Percentiles rank a stretch among this genome's conserved stretches.
Evolutionary conservation across 1,139 yeast genomes (phyloP).

Genomic region (Diutina mesorugosa): DNA sequence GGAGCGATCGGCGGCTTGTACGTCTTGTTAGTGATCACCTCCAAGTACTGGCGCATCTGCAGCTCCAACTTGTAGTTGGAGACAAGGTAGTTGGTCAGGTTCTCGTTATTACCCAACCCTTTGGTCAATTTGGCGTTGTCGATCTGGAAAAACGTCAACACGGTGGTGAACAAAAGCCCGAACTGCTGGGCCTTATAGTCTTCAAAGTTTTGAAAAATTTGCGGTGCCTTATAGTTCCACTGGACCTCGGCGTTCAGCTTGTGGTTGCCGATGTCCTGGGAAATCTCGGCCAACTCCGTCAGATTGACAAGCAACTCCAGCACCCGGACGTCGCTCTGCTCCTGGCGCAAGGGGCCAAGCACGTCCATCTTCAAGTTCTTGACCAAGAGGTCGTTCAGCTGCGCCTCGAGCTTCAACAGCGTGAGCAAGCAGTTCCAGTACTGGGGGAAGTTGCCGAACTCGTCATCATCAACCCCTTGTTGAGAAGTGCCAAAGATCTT

Average conservation of each 20-base stretch:
- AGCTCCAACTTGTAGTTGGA: neutral
- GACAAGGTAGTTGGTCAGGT: conserved; percentile 1
- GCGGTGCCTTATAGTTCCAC: conserved; percentile 2
- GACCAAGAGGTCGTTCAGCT: neutral
- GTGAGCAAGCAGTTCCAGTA: conserved; percentile 1
- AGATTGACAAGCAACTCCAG: neutral
- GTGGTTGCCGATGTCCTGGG: neutral
- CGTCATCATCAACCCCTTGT: neutral
- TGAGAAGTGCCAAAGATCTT: neutral
- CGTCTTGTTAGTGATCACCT: neutral
- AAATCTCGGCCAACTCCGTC: neutral
- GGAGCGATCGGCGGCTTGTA: neutral
- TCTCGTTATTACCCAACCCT: neutral
- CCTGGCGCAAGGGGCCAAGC: neutral
- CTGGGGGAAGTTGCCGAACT: conserved; percentile 2
- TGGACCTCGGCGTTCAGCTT: neutral
- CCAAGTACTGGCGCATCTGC: conserved; percentile 1
- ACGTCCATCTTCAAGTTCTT: conserved; percentile 1
- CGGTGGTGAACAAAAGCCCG: neutral
- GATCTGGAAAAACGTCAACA: neutral
- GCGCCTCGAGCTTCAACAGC: neutral
- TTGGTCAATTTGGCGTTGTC: neutral
- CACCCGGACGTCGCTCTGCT: neutral
- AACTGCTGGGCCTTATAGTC: neutral
- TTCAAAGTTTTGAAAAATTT: neutral